Base-by-base conservation (phyloP, 1,284 basidiomycete genomes). In the Wallemia mellicola region DNA sequence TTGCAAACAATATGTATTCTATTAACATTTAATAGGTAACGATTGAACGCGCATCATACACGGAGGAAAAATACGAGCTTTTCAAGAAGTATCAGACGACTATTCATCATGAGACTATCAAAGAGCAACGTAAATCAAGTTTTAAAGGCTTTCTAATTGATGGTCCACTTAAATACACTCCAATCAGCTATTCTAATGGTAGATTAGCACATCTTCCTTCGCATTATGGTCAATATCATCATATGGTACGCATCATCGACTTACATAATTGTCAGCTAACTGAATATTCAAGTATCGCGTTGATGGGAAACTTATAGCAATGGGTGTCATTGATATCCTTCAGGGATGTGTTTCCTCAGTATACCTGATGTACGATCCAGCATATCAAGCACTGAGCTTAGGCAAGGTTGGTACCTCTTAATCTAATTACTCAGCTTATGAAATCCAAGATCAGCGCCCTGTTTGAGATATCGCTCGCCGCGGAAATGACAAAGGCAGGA, bases 341-440 rank as follows among this genome's bases (percentile, higher is more conserved):
- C 92, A 91, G 0, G 68, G 69, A 27, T 91, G 92, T 64, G 82
- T 98, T 2, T 92, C 87, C 17, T 87, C 84, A 63, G 92, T 98
- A 9, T 98, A 98, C 70, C 91, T 96, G 68, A 82, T 92, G 72
- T 96, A 94, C 71, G 79, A 88, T 65, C 78, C 80, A 7, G 74
- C 75, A 30, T 91, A 79, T 75, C 80, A 83, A 48, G 74, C 74
- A 55, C 78, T 79, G 66, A 82, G 83, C 14, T 68, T 95, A 26
- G 92, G 94, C 56, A 95, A 92, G 74, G 80, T 82, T 61, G 58
- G 64, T 62, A n/a, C 58, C 28, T 26, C 62, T 60, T 48, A 5
- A 27, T 30, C 24, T 26, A 58, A 15, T 24, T 3, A 26, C 24
- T 1, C 19, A 59, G n/a, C 25, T 17, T 33, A 24, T 28, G 27